These are phyloP conservation scores for Candolleomyces eurysporus DNA, from an alignment of 768 basidiomycete species.

Conservation along the genomic window DNA sequence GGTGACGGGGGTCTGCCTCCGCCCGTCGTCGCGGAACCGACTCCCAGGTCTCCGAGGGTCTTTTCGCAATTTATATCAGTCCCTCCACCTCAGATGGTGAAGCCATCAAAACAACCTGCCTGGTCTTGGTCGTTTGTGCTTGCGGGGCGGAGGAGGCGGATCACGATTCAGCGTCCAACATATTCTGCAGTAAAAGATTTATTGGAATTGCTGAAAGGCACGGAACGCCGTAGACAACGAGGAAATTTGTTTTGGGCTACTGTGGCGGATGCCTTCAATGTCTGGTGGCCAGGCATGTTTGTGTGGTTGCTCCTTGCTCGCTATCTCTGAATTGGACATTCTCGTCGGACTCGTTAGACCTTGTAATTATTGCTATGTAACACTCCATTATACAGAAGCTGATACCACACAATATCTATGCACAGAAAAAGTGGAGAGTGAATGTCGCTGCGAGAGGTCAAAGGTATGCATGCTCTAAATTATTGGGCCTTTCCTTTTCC, in stretches of 20 bases:
- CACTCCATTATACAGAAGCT: too few species aligned
- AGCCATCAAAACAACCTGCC: slow-evolving; percentile 20
- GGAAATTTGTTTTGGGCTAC: neutral
- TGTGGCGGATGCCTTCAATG: slow-evolving; percentile 1
- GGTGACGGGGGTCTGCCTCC: slow-evolving; percentile 2
- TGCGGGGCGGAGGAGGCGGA: slow-evolving; percentile 51
- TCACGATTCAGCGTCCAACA: slow-evolving; percentile 44
- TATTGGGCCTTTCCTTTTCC: neutral
- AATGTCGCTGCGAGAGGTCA: too few species aligned
- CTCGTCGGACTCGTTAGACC: neutral
- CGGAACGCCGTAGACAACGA: neutral
- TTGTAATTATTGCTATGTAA: too few species aligned
- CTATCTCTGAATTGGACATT: neutral
- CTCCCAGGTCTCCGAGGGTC: slow-evolving; percentile 9
- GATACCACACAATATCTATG: too few species aligned
- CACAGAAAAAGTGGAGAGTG: too few species aligned
- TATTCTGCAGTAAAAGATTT: neutral
- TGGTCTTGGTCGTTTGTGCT: slow-evolving; percentile 58
- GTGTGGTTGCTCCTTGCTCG: slow-evolving; percentile 6
- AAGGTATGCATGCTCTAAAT: neutral
- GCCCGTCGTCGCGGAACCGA: slow-evolving; percentile 1
- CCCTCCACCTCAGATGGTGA: slow-evolving; percentile 21
- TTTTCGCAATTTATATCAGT: slow-evolving; percentile 38
- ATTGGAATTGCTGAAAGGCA: neutral
- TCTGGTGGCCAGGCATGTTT: slow-evolving; percentile 3